phyloP scores from a whole-genome alignment of 1,284 basidiomycete species.

The Ustilago curta region DNA sequence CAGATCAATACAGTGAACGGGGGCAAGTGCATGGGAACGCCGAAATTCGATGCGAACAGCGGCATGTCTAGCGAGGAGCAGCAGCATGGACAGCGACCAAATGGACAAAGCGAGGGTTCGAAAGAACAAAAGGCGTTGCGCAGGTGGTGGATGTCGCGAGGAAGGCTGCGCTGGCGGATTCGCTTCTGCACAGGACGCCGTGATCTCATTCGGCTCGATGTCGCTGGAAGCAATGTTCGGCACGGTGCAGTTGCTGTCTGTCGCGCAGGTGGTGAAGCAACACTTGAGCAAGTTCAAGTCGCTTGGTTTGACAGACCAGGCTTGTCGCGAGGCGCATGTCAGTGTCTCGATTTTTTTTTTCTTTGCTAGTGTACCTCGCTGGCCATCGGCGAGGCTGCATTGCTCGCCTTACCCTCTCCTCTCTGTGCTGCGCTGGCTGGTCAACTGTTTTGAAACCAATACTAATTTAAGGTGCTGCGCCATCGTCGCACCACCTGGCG shows the following conservation, averaged over 20 bases:
- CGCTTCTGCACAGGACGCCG: conserved; percentile 1
- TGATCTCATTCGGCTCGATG: neutral
- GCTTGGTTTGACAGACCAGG: neutral
- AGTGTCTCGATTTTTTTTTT: too few relatives aligned
- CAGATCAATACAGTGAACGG: neutral
- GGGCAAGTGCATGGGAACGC: neutral
- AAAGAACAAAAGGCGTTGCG: neutral
- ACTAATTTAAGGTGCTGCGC: neutral
- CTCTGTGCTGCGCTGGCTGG: neutral
- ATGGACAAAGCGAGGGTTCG: neutral
- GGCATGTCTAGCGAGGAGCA: neutral
- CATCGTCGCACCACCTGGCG: neutral
- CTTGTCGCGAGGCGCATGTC: neutral
- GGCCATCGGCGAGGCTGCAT: neutral
- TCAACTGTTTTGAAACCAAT: neutral
- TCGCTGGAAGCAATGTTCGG: conserved; percentile 1
- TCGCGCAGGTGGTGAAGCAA: neutral
- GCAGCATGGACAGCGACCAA: neutral
- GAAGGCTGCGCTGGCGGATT: conserved; percentile 9
- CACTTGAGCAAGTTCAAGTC: too few relatives aligned
- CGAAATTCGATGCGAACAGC: too few relatives aligned
- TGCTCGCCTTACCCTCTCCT: conserved; percentile 6
- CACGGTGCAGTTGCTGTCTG: neutral
- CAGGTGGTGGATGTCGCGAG: neutral
- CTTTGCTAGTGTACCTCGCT: neutral